phyloP scores from a whole-genome alignment of 176 grass and related monocot species.

The Triticum turgidum region DNA sequence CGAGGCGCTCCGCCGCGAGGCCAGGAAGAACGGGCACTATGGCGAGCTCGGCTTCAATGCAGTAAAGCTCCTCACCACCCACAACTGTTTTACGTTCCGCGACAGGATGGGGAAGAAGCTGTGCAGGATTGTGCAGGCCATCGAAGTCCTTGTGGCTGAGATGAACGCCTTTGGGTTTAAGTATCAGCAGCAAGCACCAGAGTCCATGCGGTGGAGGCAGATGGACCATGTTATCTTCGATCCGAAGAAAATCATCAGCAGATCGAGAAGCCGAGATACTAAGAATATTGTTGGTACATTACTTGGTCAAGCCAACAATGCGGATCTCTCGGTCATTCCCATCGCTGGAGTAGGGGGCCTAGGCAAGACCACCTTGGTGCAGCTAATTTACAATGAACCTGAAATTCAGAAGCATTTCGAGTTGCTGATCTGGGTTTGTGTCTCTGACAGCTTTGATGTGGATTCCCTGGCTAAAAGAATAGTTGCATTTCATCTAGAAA shows the following conservation, averaged over 20 bases:
- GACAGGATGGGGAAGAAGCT: neutral
- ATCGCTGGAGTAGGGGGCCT: neutral
- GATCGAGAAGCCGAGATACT: neutral
- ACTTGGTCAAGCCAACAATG: neutral
- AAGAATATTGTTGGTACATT: neutral
- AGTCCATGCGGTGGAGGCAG: neutral
- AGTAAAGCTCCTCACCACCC: neutral
- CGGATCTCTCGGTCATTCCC: neutral
- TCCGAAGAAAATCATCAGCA: neutral
- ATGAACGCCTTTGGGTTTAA: neutral
- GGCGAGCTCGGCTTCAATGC: neutral
- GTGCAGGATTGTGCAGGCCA: neutral
- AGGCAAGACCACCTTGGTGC: neutral
- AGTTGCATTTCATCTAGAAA: neutral
- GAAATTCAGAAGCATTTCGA: neutral
- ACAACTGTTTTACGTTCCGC: neutral
- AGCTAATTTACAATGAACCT: neutral
- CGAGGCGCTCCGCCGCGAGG: neutral
- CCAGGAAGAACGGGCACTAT: neutral
- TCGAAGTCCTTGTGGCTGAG: slow-evolving; percentile 5
- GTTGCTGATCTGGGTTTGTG: neutral
- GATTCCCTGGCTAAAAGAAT: neutral
- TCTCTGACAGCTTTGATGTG: neutral
- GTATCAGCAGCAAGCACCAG: neutral
- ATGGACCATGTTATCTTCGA: neutral